Evolutionary conservation across 2,329 filamentous ascomycete species (phyloP).

Genomic region (Colletotrichum cuscutae): DNA sequence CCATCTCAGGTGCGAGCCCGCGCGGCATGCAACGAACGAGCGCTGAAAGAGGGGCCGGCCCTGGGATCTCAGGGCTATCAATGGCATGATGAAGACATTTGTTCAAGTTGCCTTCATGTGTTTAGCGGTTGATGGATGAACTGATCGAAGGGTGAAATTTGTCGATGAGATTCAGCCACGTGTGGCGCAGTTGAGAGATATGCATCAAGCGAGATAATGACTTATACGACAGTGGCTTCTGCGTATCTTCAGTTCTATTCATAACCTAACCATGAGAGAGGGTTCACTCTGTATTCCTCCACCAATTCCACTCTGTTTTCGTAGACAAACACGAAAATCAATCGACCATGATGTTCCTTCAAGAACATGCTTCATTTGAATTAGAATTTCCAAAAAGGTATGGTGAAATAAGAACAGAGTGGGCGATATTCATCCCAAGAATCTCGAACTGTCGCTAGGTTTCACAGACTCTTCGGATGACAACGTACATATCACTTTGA

Average conservation of each 20-base stretch:
- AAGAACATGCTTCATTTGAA: background rate
- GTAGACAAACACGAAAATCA: background rate
- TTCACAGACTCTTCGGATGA: conserved; percentile 9
- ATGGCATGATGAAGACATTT: conserved; percentile 27
- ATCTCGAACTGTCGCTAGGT: background rate
- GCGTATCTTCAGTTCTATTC: background rate
- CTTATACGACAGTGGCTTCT: background rate
- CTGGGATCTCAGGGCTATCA: conserved; percentile 19
- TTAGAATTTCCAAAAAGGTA: background rate
- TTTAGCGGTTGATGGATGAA: conserved; percentile 16
- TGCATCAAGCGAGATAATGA: conserved; percentile 21
- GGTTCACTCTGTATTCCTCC: too few species aligned
- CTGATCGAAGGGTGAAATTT: conserved; percentile 29
- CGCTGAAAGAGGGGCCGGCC: conserved; percentile 6
- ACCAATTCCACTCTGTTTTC: too few species aligned
- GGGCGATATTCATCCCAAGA: background rate
- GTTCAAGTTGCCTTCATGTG: background rate
- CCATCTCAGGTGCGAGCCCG: conserved; percentile 15
- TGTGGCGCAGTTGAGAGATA: conserved; percentile 22
- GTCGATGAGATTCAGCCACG: conserved; percentile 33
- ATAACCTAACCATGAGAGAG: background rate
- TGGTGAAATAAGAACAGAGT: background rate
- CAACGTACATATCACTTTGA: background rate
- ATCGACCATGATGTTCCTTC: background rate
- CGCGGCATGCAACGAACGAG: conserved; percentile 6